These are phyloP conservation scores for Candida nemodendra DNA, from an alignment of 805 yeast species.

Conservation along the genomic window DNA sequence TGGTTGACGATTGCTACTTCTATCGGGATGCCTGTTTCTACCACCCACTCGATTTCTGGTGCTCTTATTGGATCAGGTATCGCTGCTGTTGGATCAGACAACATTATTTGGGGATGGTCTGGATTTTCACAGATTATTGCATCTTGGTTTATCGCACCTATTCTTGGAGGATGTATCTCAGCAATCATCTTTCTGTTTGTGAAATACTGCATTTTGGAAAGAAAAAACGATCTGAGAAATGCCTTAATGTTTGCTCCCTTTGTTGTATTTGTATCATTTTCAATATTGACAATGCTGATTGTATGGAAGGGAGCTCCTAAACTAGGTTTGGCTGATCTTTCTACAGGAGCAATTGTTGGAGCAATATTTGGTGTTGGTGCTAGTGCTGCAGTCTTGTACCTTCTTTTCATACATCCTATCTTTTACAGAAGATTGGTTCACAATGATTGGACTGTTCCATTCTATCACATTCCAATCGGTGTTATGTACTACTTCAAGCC, in stretches of 20 bases:
- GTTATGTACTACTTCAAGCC: constrained; percentile 55
- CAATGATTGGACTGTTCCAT: constrained; percentile 65
- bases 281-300: constrained; percentile 70
- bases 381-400: constrained; percentile 51
- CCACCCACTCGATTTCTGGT: constrained; percentile 78
- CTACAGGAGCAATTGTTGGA: constrained; percentile 52
- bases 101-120: constrained; percentile 72
- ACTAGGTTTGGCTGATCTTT: constrained; percentile 52
- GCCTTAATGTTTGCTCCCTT: constrained; percentile 60
- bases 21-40: constrained; percentile 76
- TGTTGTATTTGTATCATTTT: constrained; percentile 57
- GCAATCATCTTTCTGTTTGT: constrained; percentile 56
- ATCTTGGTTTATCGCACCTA: constrained; percentile 79
- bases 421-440: constrained; percentile 57
- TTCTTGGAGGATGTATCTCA: constrained; percentile 63
- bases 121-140: constrained; percentile 74
- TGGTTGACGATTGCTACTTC: constrained; percentile 70
- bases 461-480: constrained; percentile 56
- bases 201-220: constrained; percentile 61
- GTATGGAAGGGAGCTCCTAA: constrained; percentile 82
- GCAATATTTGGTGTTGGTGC: constrained; percentile 65
- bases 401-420: constrained; percentile 58
- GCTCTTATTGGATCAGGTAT: constrained; percentile 73
- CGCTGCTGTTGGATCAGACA: constrained; percentile 63
- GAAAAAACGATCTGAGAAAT: constrained; percentile 51